phyloP scores from a whole-genome alignment of 768 basidiomycete genomes.

The Trametes sanguinea region DNA sequence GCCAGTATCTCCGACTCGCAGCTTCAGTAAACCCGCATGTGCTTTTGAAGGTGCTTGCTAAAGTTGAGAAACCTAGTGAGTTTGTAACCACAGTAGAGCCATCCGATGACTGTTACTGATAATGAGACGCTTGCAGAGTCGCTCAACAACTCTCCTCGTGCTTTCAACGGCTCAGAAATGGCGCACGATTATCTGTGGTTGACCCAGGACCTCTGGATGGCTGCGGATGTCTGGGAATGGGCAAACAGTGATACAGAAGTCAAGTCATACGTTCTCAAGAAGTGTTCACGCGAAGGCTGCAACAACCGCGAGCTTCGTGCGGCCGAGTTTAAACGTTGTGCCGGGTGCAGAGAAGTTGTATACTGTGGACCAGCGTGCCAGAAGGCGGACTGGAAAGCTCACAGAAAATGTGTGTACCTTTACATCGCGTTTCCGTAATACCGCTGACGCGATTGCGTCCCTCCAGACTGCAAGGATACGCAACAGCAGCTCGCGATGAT shows the following conservation, averaged over 20 bases:
- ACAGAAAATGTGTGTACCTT: slow-evolving; percentile 27
- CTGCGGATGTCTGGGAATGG: slow-evolving; percentile 46
- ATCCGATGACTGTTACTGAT: not conserved
- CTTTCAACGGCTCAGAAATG: slow-evolving; percentile 42
- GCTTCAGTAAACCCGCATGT: slow-evolving; percentile 38
- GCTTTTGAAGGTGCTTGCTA: slow-evolving; percentile 42
- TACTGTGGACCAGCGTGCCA: slow-evolving; percentile 36
- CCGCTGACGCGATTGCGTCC: not conserved
- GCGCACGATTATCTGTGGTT: slow-evolving; percentile 51
- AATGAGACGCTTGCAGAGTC: slow-evolving; percentile 25
- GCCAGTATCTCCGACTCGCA: slow-evolving; percentile 43
- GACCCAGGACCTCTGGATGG: slow-evolving; percentile 47
- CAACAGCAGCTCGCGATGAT: slow-evolving; percentile 15
- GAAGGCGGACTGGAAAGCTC: slow-evolving; percentile 34
- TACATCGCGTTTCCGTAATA: not conserved
- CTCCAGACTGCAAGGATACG: slow-evolving; percentile 18
- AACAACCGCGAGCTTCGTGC: slow-evolving; percentile 34
- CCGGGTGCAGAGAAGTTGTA: slow-evolving; percentile 38
- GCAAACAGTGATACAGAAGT: slow-evolving; percentile 39
- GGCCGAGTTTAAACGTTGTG: slow-evolving; percentile 44
- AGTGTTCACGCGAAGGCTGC: slow-evolving; percentile 38
- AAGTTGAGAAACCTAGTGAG: slow-evolving; percentile 40
- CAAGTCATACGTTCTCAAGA: slow-evolving; percentile 36
- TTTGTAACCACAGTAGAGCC: not conserved
- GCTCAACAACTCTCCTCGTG: slow-evolving; percentile 34